Evolutionary conservation across 768 basidiomycete species (phyloP).

Genomic region (Cystofilobasidium ferigula): DNA sequence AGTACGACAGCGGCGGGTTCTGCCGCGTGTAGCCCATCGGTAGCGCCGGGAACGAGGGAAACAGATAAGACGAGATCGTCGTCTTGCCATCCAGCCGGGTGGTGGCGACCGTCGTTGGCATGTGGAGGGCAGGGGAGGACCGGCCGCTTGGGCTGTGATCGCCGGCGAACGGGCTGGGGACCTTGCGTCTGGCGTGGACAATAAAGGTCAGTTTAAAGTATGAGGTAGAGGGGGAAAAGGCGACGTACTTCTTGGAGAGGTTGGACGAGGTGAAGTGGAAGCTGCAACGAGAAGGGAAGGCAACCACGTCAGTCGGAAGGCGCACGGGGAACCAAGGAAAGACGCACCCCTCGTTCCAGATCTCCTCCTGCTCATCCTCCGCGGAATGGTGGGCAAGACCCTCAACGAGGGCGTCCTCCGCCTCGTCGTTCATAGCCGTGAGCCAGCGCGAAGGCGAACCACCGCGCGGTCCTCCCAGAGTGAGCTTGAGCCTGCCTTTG

Average conservation of each 20-base stretch:
- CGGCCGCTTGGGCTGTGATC: not conserved
- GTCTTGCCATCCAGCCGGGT: not conserved
- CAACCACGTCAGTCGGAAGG: too few relatives aligned
- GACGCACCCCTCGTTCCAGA: too few relatives aligned
- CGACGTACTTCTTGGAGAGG: not conserved
- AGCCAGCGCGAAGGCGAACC: too few relatives aligned
- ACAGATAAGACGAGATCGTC: not conserved
- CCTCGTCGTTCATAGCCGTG: too few relatives aligned
- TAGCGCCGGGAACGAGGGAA: not conserved
- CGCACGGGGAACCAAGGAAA: too few relatives aligned
- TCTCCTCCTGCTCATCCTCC: too few relatives aligned
- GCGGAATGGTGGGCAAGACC: too few relatives aligned
- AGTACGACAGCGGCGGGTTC: not conserved
- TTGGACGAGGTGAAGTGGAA: not conserved
- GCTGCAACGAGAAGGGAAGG: not conserved
- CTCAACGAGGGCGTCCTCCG: too few relatives aligned
- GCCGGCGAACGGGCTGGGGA: not conserved
- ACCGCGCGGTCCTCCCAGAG: too few relatives aligned
- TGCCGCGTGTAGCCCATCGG: conserved; percentile 7
- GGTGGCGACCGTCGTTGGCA: too few relatives aligned
- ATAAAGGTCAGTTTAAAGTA: not conserved
- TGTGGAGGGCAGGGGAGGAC: not conserved
- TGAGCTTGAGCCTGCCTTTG: too few relatives aligned
- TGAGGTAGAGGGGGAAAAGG: not conserved
- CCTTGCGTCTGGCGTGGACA: not conserved